Evolutionary conservation across 805 yeast genomes (phyloP).

Genomic region (Candida yuanshanica): DNA sequence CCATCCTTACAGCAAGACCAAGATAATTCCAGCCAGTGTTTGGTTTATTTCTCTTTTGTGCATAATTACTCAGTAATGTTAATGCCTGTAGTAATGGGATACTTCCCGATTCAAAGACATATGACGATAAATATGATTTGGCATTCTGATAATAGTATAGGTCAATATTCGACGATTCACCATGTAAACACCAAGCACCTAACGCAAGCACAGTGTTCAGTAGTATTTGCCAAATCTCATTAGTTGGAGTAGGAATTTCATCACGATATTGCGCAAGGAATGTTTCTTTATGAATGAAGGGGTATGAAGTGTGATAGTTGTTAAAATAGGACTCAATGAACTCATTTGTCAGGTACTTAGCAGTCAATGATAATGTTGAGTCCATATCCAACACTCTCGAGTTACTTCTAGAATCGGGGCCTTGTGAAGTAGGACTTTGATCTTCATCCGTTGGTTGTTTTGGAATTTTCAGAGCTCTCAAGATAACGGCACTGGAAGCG

Average conservation of each 20-base stretch:
- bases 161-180: conserved; percentile 47
- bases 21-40: conserved; percentile 65
- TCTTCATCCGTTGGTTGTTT: conserved; percentile 20
- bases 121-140: conserved; percentile 36
- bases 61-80: conserved; percentile 51
- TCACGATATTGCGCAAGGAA: conserved; percentile 43
- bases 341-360: conserved; percentile 27
- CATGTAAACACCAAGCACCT: conserved; percentile 65
- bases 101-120: conserved; percentile 56
- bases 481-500: conserved; percentile 52
- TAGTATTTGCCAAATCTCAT: conserved; percentile 47
- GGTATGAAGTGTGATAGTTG: conserved; percentile 56
- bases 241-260: conserved; percentile 35
- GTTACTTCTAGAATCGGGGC: conserved; percentile 19
- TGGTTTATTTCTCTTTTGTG: conserved; percentile 59
- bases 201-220: conserved; percentile 54
- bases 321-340: conserved; percentile 48
- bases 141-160: conserved; percentile 51
- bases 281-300: conserved; percentile 51
- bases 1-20: conserved; percentile 63
- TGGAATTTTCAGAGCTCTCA: conserved; percentile 40
- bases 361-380: conserved; percentile 23
- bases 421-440: conserved; percentile 11
- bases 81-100: conserved; percentile 47
- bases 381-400: conserved; percentile 21